Evolutionary conservation across 768 basidiomycete species (phyloP), one percentile per base, ranked within the genome.

Genomic region (Xerocomellus chrysenteron): DNA sequence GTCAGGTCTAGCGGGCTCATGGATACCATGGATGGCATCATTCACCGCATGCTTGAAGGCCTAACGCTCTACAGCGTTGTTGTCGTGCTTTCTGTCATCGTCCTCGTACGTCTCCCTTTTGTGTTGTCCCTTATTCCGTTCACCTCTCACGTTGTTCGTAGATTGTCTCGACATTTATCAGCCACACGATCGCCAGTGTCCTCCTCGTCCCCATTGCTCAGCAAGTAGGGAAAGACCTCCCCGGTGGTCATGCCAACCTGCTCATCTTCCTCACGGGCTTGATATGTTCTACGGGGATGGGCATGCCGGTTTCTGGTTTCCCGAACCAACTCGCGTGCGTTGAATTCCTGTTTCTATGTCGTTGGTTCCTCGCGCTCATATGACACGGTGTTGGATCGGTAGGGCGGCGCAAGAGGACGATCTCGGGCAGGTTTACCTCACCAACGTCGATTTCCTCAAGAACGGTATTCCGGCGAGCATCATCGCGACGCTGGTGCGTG

Each of bases 271-370:
- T 94, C 63, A 97, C 94, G 35, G 94, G 84, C 14, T 77, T 98
- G 57, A 88, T 97, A 49, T 98, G 96, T 69, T 95, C 93, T 4
- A 79, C 92, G 6, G 97, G 96, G 2, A 99, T 99, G 97, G 96
- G 93, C 12, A 91, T 98, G 82, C 95, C 96, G 3, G 94, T 98
- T 39, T 94, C 92, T 58, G 97, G 97, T n/a, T 99, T 98, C 79
- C 96, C 96, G 0, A 97, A 98, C 72, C 93, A 97, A 75, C 94
- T 93, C 47, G 93, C 94, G 94, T 95, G 73, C 65, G 90, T 58
- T 37, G 10, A 14, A 14, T 36, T 32, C 10, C 16, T 19, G 13
- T 28, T 35, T 24, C 1, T 9, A 12, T 40, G 16, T 39, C 11
- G 16, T 19, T 30, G 3, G 16, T 24, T 1, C 12, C 13, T 37